A percentile compares a stretch with the other conserved stretches of the same genome.
Evolutionary conservation across 352 stramenopile genomes (phyloP).

Genomic region (Phytophthora syringae): DNA sequence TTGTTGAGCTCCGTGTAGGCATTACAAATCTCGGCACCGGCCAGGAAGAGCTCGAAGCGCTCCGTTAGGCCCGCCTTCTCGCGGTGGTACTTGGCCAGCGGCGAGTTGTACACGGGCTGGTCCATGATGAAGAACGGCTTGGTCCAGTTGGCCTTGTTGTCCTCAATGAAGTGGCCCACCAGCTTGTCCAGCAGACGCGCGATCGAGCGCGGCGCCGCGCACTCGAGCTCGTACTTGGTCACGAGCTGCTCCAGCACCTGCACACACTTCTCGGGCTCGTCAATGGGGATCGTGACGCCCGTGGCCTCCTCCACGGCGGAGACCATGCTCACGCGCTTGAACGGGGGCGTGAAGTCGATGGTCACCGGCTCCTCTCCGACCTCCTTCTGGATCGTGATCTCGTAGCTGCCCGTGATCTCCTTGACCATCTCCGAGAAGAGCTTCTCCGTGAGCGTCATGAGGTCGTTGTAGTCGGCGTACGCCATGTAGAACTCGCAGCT

Average conservation of each 20-base stretch:
- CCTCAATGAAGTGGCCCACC: slow-evolving; percentile 90
- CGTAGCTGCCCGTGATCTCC: slow-evolving; percentile 90
- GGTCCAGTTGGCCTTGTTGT: slow-evolving; percentile 87
- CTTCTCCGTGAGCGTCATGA: slow-evolving; percentile 97
- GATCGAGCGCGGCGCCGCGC: slow-evolving; percentile 73
- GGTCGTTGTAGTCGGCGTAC: slow-evolving; percentile 98
- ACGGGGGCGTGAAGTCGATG: slow-evolving; percentile 95
- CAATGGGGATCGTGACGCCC: slow-evolving; percentile 72
- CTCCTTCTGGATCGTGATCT: slow-evolving; percentile 92
- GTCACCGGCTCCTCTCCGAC: slow-evolving; percentile 69
- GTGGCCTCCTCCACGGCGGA: slow-evolving; percentile 74
- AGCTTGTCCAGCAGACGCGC: slow-evolving; percentile 88
- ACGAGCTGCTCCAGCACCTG: slow-evolving; percentile 71
- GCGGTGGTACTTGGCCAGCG: slow-evolving; percentile 97
- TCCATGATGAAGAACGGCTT: slow-evolving; percentile 99
- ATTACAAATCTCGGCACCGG: slow-evolving; percentile 97
- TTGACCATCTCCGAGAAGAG: slow-evolving; percentile 92
- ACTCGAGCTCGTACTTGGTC: slow-evolving; percentile 77
- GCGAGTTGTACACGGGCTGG: slow-evolving; percentile 97
- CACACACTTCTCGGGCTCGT: slow-evolving; percentile 66
- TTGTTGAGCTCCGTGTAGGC: slow-evolving; percentile 99
- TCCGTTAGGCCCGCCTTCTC: slow-evolving; percentile 94
- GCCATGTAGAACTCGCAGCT: slow-evolving; percentile 99
- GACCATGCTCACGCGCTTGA: slow-evolving; percentile 96
- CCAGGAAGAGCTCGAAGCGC: slow-evolving; percentile 99